Base-by-base conservation (phyloP, 257 asterid species). In the Knoxia roxburghii region DNA sequence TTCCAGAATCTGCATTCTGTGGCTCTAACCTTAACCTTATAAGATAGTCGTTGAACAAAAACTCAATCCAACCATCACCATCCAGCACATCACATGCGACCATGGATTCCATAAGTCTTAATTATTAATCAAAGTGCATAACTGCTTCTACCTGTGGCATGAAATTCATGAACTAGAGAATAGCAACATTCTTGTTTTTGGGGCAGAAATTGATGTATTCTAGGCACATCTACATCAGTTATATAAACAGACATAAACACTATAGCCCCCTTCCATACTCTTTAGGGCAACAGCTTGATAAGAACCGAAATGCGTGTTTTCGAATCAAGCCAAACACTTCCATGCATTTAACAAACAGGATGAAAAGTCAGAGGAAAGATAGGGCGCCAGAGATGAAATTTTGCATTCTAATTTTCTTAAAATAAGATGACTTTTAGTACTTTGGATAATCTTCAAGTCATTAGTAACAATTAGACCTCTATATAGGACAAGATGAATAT, bases 101-200 rank as follows among this genome's bases (percentile, higher is more conserved):
- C n/a, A n/a, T n/a, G n/a, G n/a, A n/a, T n/a, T n/a, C n/a, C n/a
- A n/a, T n/a, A n/a, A n/a, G n/a, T n/a, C n/a, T n/a, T n/a, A n/a
- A n/a, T n/a, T 39, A 35, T 40, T 39, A 40, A 41, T 61, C 67
- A 33, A 61, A 29, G 37, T 61, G 20, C 65, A 60, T 61, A 37
- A 61, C 30, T 39, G 66, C 51, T 37, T 17, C 3, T 23, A 27
- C 12, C 14, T 5, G 39, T 41, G 35, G 32, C 54, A 23, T 64
- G 26, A 3, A 23, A 24, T 48, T 62, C 27, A 10, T 43, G 23
- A 24, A 12, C 49, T 41, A 20, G 23, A 41, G 39, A 63, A 63
- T 5, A 57, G 43, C 63, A 57, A 30, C 32, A 7, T 21, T 41
- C 17, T 27, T 26, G 14, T 29, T 21, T 24, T 62, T 24, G 54